A percentile compares a stretch with the other conserved stretches of the same genome.
Evolutionary conservation across 179 eudicot species (phyloP).

Genomic region (Actinidia polygama): DNA sequence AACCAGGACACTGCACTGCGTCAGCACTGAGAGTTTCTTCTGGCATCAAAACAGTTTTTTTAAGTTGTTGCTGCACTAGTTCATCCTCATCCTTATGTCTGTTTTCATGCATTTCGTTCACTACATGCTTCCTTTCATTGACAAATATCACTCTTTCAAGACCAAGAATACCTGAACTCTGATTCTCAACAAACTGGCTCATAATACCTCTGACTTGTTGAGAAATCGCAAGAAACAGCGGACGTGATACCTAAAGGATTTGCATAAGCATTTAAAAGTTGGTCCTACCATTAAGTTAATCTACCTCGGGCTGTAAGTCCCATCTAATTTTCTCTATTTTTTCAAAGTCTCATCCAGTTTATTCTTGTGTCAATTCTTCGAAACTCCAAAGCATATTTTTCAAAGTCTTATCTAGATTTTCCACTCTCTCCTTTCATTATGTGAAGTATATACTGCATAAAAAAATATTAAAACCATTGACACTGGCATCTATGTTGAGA

Average conservation of each 20-base stretch:
- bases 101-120: slow-evolving; percentile 32
- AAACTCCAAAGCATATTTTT: background rate
- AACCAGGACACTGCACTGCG: slow-evolving; percentile 25
- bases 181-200: slow-evolving; percentile 31
- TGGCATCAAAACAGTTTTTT: slow-evolving; percentile 33
- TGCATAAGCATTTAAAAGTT: slow-evolving; percentile 22
- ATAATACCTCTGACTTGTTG: slow-evolving; percentile 36
- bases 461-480: background rate
- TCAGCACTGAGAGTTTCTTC: slow-evolving; percentile 32
- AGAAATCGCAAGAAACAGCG: slow-evolving; percentile 32
- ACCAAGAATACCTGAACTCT: slow-evolving; percentile 22
- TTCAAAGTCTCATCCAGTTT: background rate
- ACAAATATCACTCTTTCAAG: slow-evolving; percentile 24
- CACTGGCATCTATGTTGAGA: background rate
- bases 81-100: slow-evolving; percentile 23
- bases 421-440: slow-evolving; percentile 59
- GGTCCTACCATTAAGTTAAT: background rate
- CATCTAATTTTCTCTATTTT: background rate
- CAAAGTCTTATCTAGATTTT: slow-evolving; percentile 31
- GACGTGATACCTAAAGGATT: slow-evolving; percentile 44
- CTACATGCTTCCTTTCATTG: slow-evolving; percentile 22
- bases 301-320: background rate
- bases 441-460: slow-evolving; percentile 85
- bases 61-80: slow-evolving; percentile 21
- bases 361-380: background rate